Conservation (phyloP, 805 yeast genomes). For the Hanseniaspora mollemarum region DNA sequence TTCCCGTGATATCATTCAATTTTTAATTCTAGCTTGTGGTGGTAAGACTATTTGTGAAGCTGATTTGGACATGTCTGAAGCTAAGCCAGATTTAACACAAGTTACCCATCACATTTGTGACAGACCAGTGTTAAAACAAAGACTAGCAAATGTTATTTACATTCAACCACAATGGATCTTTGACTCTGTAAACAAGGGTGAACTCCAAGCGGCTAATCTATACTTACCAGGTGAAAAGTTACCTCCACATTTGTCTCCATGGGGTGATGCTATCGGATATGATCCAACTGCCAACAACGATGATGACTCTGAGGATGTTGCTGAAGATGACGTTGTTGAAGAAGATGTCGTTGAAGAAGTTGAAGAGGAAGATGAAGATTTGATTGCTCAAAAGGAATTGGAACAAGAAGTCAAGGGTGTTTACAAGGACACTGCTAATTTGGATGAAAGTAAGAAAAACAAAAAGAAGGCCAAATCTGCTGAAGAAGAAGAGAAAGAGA, state of each 20-base stretch:
- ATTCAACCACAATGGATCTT: conserved; percentile 97
- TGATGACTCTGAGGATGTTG: conserved; percentile 36
- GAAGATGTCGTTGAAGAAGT: conserved; percentile 39
- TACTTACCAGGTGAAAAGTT: conserved; percentile 91
- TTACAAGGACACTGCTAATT: conserved; percentile 28
- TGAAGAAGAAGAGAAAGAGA: conserved; percentile 69
- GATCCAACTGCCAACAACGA: conserved; percentile 55
- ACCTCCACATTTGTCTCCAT: conserved; percentile 96
- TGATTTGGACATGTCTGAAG: conserved; percentile 56
- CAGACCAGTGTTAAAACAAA: conserved; percentile 67
- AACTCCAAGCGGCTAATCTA: conserved; percentile 60
- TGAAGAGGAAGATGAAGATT: conserved; percentile 48
- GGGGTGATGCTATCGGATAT: conserved; percentile 93
- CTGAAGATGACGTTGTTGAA: conserved; percentile 37
- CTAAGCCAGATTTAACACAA: conserved; percentile 46
- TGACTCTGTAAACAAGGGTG: conserved; percentile 72
- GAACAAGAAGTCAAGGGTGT: conserved; percentile 88
- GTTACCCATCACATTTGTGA: conserved; percentile 92
- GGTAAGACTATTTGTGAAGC: conserved; percentile 80
- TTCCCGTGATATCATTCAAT: conserved; percentile 80
- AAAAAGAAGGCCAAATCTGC: conserved; percentile 35
- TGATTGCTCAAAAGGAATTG: conserved; percentile 62
- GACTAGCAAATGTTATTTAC: conserved; percentile 84
- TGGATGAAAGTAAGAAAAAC: conserved; percentile 29
- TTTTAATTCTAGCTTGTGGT: conserved; percentile 74